Percentiles rank a stretch among this genome's conserved stretches.
Evolutionary conservation across 768 basidiomycete genomes (phyloP).

Genomic region (Agrocybe praecox): DNA sequence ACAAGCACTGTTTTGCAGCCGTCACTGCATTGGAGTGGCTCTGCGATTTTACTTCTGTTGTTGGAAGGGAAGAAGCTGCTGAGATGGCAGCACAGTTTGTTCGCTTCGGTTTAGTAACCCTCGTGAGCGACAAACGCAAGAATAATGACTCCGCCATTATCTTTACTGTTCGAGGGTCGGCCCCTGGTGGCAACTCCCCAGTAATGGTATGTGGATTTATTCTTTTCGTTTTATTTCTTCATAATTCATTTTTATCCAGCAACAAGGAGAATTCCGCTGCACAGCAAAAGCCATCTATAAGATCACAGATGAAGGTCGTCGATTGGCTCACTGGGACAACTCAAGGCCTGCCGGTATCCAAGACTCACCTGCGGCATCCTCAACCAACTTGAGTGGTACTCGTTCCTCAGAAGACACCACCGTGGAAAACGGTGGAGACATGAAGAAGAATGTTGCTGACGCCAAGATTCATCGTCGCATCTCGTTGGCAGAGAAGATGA

Average conservation of each 20-base stretch:
- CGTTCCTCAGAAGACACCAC: constrained; percentile 65
- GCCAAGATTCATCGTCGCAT: constrained; percentile 79
- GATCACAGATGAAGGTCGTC: constrained; percentile 89
- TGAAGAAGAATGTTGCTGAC: constrained; percentile 36
- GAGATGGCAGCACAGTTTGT: constrained; percentile 99
- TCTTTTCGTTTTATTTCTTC: constrained; percentile 10
- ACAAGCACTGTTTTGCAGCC: constrained; percentile 83
- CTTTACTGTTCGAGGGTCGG: constrained; percentile 85
- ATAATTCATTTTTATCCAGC: constrained; percentile 43
- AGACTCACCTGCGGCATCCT: constrained; percentile 68
- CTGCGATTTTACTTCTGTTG: constrained; percentile 95
- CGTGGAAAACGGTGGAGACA: constrained; percentile 29
- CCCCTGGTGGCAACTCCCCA: constrained; percentile 73
- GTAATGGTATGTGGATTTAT: constrained; percentile 58
- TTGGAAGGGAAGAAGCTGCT: constrained; percentile 93
- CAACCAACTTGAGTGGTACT: constrained; percentile 58
- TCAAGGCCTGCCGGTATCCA: constrained; percentile 35
- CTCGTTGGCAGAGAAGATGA: constrained; percentile 76
- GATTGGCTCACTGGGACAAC: constrained; percentile 84
- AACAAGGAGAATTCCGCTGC: constrained; percentile 95
- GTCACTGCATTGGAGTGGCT: constrained; percentile 94
- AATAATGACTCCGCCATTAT: constrained; percentile 92
- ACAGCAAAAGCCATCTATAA: constrained; percentile 95
- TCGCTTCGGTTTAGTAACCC: constrained; percentile 84
- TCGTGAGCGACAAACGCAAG: constrained; percentile 91